phyloP scores from a whole-genome alignment of 257 asterid species.

The Cynanchum wilfordii region DNA sequence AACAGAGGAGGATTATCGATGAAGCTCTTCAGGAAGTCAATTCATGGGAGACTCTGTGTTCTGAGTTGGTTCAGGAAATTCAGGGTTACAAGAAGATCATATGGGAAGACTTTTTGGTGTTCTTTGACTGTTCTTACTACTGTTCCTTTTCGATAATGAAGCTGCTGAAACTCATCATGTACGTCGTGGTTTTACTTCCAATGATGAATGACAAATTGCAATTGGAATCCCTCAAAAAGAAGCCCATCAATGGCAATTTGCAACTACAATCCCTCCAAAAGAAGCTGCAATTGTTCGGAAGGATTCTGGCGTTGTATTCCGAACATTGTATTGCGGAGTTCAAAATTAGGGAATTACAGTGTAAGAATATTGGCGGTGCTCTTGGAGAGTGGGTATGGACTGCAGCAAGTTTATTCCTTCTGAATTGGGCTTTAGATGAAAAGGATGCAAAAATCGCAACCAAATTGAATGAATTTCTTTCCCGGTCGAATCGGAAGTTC shows the following conservation, averaged over 20 bases:
- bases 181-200: too few species aligned
- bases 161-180: not conserved
- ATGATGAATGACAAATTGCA: too few species aligned
- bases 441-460: not conserved
- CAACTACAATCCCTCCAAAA: not conserved
- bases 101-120: not conserved
- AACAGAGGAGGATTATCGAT: too few species aligned
- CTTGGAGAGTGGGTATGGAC: not conserved
- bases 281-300: not conserved
- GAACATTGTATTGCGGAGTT: not conserved
- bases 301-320: not conserved
- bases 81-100: not conserved
- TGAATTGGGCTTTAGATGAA: not conserved
- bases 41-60: too few species aligned
- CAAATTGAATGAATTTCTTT: not conserved
- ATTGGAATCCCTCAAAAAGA: too few species aligned
- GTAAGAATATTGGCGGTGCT: not conserved
- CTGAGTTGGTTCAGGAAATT: not conserved
- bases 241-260: not conserved
- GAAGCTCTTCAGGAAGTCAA: too few species aligned
- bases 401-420: not conserved
- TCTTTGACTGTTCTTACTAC: not conserved
- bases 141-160: not conserved
- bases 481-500: not conserved
- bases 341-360: not conserved